Evolutionary conservation across 2,329 filamentous ascomycete species (phyloP), one percentile per base, ranked within the genome.

Genomic region (Pseudocercospora ulei): DNA sequence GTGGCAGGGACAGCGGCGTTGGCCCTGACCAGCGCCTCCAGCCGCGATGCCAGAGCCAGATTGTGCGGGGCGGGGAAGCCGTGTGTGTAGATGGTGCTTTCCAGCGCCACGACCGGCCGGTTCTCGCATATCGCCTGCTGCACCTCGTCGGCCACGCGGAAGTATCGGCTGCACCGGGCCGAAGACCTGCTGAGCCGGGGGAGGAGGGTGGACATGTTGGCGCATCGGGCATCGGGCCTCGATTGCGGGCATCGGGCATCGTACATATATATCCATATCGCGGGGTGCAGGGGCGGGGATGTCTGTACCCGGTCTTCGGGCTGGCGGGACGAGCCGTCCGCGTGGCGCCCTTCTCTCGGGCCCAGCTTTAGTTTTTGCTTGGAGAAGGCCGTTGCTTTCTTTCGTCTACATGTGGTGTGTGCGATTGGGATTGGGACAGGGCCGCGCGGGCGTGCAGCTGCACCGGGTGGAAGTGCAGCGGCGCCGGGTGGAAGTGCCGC

Each of bases 71-170:
- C 80, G 2, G 79, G 78, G 48, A 78, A 82, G 41, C 77, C 76
- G 64, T 98, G 90, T 1, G 90, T 98, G 63, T 98, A 96, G 52
- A 98, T 96, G 3, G 90, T 94, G 1, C 84, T 86, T 63, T 98
- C 90, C 3, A 98, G 71, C 9, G 88, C 90, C 7, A 98, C 87
- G 3, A 98, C 79, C 0, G 90, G 88, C 54, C 76, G 78, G 40
- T 78, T 77, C 7, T 75, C 73, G 26, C 75, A 69, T 31, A 95
- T 62, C 24, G 87, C 88, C 57, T 85, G 76, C 36, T 71, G 68
- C 7, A 98, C 80, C 62, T 96, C 88, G 35, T 88, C 80, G 1
- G 84, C 87, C 26, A 94, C 69, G 37, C 70, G 72, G 40, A 92
- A 71, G 44, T 65, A 51, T 22, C 39, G 45, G n/a, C n/a, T n/a